These are phyloP conservation scores for Mycena pura DNA, from an alignment of 768 basidiomycete species.

Conservation along the genomic window DNA sequence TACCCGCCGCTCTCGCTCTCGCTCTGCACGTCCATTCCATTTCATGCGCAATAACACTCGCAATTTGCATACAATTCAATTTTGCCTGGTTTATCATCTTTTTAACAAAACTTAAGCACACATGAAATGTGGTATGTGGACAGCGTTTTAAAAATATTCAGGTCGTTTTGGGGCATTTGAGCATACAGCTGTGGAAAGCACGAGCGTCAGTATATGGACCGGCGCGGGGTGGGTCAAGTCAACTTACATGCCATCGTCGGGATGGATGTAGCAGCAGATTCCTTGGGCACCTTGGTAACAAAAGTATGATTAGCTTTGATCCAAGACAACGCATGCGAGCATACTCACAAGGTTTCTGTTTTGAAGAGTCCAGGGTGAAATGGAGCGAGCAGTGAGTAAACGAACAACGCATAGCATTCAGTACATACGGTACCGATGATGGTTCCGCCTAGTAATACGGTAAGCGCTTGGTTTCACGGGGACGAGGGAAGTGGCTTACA, in stretches of 20 bases:
- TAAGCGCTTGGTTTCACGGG: no score
- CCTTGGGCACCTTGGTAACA: neutral
- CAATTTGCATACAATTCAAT: constrained; percentile 15
- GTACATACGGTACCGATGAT: constrained; percentile 14
- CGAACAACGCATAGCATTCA: no score
- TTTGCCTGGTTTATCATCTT: no score
- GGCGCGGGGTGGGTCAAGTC: no score
- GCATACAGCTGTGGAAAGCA: neutral
- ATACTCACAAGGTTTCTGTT: constrained; percentile 5
- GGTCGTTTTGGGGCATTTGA: neutral
- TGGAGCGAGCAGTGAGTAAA: neutral
- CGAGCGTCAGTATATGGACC: no score
- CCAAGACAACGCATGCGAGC: neutral
- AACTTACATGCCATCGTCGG: constrained; percentile 14
- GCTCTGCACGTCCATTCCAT: constrained; percentile 20
- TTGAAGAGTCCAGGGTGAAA: neutral
- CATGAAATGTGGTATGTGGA: no score
- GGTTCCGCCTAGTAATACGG: constrained; percentile 8
- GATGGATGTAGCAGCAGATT: constrained; percentile 14
- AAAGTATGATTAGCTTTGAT: neutral
- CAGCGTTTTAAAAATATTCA: no score
- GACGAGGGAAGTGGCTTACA: no score
- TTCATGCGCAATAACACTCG: constrained; percentile 24
- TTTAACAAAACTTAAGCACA: no score
- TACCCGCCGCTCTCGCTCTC: constrained; percentile 22